These are phyloP conservation scores for Russula earlei DNA, from an alignment of 768 basidiomycete genomes.

Conservation along the genomic window DNA sequence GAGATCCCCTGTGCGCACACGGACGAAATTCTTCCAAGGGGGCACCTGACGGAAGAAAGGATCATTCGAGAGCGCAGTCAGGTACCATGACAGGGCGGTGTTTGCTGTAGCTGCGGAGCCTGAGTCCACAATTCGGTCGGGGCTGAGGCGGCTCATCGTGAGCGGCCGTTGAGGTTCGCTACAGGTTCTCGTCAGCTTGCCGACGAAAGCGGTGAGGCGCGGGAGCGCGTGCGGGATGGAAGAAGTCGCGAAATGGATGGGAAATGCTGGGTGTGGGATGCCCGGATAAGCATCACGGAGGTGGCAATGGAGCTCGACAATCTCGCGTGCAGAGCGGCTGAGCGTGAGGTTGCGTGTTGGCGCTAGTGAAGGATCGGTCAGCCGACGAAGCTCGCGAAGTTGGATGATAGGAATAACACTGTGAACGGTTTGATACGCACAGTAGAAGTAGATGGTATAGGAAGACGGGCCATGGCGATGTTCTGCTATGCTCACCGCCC, in stretches of 20 bases:
- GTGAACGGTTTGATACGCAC: not conserved
- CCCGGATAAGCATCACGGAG: constrained; percentile 56
- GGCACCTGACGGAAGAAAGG: constrained; percentile 51
- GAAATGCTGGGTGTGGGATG: constrained; percentile 49
- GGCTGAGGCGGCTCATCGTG: constrained; percentile 21
- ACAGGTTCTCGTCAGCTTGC: constrained; percentile 33
- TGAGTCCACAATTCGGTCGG: constrained; percentile 21
- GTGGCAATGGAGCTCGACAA: constrained; percentile 71
- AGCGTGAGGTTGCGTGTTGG: constrained; percentile 85
- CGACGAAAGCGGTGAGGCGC: constrained; percentile 62
- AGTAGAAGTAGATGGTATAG: not conserved
- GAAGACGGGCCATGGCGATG: constrained; percentile 55
- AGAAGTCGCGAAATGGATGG: constrained; percentile 47
- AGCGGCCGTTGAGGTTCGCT: constrained; percentile 21
- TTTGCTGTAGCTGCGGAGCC: constrained; percentile 30
- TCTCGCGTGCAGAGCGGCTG: constrained; percentile 63
- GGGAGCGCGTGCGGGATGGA: constrained; percentile 79
- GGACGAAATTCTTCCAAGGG: constrained; percentile 78
- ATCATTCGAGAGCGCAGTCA: constrained; percentile 70
- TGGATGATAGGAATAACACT: too few species aligned
- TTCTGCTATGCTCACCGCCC: constrained; percentile 83
- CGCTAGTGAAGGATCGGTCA: constrained; percentile 37
- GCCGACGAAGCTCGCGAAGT: not conserved
- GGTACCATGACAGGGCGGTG: constrained; percentile 61
- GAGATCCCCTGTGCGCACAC: constrained; percentile 77